Percentiles rank a stretch among this genome's conserved stretches.
These are phyloP conservation scores for Entomortierella beljakovae DNA, from an alignment of 192 early-diverging fungal species.

Conservation along the genomic window DNA sequence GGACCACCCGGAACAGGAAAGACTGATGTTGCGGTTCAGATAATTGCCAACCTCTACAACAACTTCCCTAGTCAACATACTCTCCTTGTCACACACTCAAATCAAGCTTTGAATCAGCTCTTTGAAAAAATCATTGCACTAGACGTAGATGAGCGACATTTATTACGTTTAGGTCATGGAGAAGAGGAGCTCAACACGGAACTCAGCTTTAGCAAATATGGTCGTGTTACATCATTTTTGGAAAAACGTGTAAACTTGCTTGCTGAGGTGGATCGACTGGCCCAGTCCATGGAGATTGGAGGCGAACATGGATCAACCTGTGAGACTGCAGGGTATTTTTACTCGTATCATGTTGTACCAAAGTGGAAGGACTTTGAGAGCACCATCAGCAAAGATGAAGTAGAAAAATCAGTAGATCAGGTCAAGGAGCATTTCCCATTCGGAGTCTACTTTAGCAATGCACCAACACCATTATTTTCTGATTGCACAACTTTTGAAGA, in stretches of 20 bases:
- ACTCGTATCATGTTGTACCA: slow-evolving; percentile 76
- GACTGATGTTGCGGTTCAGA: slow-evolving; percentile 97
- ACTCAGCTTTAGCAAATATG: slow-evolving; percentile 89
- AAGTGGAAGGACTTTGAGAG: slow-evolving; percentile 69
- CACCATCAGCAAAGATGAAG: slow-evolving; percentile 14
- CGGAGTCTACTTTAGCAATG: slow-evolving; percentile 75
- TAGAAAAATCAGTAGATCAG: slow-evolving; percentile 34
- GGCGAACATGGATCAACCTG: slow-evolving; percentile 94
- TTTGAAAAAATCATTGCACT: slow-evolving; percentile 95
- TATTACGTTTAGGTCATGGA: slow-evolving; percentile 95
- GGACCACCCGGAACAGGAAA: slow-evolving; percentile 99
- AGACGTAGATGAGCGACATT: slow-evolving; percentile 94
- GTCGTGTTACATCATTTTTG: slow-evolving; percentile 93
- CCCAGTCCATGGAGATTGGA: slow-evolving; percentile 76
- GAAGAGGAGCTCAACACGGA: slow-evolving; percentile 89
- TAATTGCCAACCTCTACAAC: slow-evolving; percentile 95
- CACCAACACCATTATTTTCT: slow-evolving; percentile 78
- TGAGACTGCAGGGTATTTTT: slow-evolving; percentile 94
- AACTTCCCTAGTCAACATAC: slow-evolving; percentile 91
- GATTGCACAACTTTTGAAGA: slow-evolving; percentile 60
- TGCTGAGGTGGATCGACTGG: slow-evolving; percentile 79
- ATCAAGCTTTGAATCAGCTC: slow-evolving; percentile 98
- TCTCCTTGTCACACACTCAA: slow-evolving; percentile 94
- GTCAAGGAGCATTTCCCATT: slow-evolving; percentile 85
- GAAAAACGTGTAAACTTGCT: slow-evolving; percentile 83